Percentiles rank a stretch among this genome's conserved stretches.
Conservation (phyloP, 2,329 filamentous ascomycete species). For the Clonostachys sp. region DNA sequence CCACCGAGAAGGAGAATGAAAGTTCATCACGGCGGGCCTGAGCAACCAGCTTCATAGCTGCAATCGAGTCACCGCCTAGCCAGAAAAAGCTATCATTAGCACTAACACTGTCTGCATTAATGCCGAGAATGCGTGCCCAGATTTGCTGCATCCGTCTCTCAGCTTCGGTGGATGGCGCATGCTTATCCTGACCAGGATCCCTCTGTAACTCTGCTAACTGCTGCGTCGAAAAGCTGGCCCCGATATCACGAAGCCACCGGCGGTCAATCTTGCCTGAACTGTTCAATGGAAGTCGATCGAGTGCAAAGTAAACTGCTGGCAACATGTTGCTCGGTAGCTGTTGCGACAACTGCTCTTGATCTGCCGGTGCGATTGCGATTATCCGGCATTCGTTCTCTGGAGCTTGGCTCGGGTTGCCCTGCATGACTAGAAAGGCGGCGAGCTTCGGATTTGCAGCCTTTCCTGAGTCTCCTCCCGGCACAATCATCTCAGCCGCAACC, state of each 20-base stretch:
- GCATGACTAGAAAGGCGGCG: neutral
- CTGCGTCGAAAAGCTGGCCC: neutral
- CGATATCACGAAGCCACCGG: neutral
- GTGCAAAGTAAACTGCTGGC: neutral
- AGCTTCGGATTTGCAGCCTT: conserved; percentile 1
- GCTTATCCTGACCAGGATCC: neutral
- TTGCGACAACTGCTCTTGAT: no score
- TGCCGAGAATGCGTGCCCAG: conserved; percentile 16
- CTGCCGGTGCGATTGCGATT: no score
- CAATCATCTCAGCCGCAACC: conserved; percentile 3
- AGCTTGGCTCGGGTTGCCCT: no score
- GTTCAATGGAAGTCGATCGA: neutral
- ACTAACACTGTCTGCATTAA: conserved; percentile 10
- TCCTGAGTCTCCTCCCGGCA: neutral
- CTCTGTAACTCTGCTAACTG: neutral
- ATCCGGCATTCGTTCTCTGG: no score
- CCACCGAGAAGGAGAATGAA: neutral
- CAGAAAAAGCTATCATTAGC: conserved; percentile 40
- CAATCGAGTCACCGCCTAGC: conserved; percentile 40
- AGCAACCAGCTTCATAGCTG: conserved; percentile 27
- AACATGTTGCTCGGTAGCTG: neutral
- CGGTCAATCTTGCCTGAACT: neutral
- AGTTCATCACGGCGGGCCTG: conserved; percentile 12
- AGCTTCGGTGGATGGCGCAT: neutral
- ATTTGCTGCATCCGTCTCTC: conserved; percentile 20